A percentile compares a stretch with the other conserved stretches of the same genome.
These are phyloP conservation scores for Claviceps arundinis DNA, from an alignment of 2,329 filamentous ascomycete species.

Conservation along the genomic window DNA sequence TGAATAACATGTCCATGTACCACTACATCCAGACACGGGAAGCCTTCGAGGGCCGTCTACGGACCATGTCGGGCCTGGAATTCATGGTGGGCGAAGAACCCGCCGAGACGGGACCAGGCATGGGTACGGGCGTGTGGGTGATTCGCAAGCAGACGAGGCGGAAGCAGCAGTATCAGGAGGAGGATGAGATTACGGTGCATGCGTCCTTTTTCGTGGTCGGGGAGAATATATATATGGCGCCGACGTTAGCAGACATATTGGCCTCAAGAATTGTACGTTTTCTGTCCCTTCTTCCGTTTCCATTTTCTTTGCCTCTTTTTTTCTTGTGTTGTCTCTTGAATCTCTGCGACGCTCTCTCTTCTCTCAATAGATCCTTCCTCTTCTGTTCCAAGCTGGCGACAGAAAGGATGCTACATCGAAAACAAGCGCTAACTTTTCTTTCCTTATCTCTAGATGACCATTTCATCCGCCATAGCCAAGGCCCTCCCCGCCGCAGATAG, in stretches of 20 bases:
- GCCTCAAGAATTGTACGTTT: constrained; percentile 41
- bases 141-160: constrained; percentile 54
- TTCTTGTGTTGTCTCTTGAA: too few species aligned
- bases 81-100: constrained; percentile 54
- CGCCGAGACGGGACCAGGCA: constrained; percentile 48
- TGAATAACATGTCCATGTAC: constrained; percentile 46
- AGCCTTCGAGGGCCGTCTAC: constrained; percentile 47
- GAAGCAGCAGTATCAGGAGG: constrained; percentile 37
- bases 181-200: constrained; percentile 47
- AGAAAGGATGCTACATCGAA: not conserved
- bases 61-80: constrained; percentile 53
- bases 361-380: too few species aligned
- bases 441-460: constrained; percentile 25
- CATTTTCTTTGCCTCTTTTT: not conserved
- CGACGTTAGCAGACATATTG: constrained; percentile 45
- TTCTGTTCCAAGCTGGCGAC: not conserved
- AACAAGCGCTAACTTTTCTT: not conserved
- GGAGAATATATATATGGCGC: constrained; percentile 55
- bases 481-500: constrained; percentile 37
- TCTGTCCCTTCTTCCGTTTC: not conserved
- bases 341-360: not conserved
- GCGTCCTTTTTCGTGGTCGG: constrained; percentile 51
- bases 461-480: constrained; percentile 41
- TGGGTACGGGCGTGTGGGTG: constrained; percentile 55
- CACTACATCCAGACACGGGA: constrained; percentile 47